phyloP scores from a whole-genome alignment of 2,329 filamentous ascomycete genomes.

The Penicillium psychrosexuale region DNA sequence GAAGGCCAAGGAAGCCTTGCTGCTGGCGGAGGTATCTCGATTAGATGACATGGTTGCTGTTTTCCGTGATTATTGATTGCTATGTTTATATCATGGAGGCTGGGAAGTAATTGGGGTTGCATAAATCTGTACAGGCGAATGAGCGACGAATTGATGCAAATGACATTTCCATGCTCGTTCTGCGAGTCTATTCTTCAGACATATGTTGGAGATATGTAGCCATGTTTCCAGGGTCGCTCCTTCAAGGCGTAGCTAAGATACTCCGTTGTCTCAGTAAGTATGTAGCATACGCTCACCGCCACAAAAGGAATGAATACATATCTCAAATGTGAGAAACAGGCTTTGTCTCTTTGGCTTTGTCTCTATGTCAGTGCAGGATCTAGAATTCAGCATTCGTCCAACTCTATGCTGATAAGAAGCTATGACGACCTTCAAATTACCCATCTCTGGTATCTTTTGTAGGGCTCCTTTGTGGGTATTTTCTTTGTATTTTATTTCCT shows the following conservation, averaged over 20 bases:
- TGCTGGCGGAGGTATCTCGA: conserved; percentile 74
- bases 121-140: conserved; percentile 7
- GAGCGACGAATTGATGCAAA: conserved; percentile 7
- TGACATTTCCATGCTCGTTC: neutral
- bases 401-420: too few species aligned
- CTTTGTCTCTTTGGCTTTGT: neutral
- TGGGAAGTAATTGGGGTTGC: neutral
- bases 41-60: conserved; percentile 83
- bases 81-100: neutral
- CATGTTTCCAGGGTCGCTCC: neutral
- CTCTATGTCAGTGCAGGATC: neutral
- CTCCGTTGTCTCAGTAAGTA: neutral
- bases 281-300: neutral
- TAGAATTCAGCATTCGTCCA: too few species aligned
- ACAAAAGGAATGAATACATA: neutral
- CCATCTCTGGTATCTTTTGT: too few species aligned
- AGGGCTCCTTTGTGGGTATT: too few species aligned
- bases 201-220: neutral
- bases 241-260: neutral
- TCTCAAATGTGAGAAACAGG: neutral
- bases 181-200: neutral
- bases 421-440: too few species aligned
- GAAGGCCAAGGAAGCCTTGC: conserved; percentile 62
- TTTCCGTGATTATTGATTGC: conserved; percentile 68
- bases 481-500: too few species aligned